phyloP scores from a whole-genome alignment of 2,329 filamentous ascomycete genomes.

The Thelonectria discophora region DNA sequence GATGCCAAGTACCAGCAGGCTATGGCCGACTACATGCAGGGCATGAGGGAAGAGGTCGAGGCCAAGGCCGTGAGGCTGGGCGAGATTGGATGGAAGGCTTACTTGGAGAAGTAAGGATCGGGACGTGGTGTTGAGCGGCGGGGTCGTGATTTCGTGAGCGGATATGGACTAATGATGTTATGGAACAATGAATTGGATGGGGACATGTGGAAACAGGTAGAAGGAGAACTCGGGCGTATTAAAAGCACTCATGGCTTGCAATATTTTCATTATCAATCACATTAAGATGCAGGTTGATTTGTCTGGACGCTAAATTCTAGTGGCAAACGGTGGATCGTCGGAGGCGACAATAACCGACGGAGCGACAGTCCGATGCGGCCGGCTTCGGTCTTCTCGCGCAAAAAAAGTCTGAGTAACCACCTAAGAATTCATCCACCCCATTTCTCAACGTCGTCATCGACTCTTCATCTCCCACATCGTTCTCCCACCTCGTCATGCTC shows the following conservation, averaged over 20 bases:
- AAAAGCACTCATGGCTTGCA: too few species aligned
- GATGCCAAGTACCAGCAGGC: slow-evolving; percentile 64
- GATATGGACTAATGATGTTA: too few species aligned
- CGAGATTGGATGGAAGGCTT: slow-evolving; percentile 12
- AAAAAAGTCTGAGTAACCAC: slow-evolving; percentile 3
- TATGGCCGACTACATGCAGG: slow-evolving; percentile 48
- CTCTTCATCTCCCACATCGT: slow-evolving; percentile 3
- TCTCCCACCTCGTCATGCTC: slow-evolving; percentile 22
- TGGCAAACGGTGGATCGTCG: slow-evolving; percentile 11
- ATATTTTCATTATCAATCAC: too few species aligned
- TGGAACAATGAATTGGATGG: neutral
- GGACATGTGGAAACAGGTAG: neutral
- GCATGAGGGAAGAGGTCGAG: slow-evolving; percentile 16
- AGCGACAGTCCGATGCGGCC: slow-evolving; percentile 33
- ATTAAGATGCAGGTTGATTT: too few species aligned
- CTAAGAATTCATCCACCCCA: slow-evolving; percentile 24
- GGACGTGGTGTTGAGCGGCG: too few species aligned
- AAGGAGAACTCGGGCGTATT: too few species aligned
- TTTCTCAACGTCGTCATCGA: slow-evolving; percentile 43
- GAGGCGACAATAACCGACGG: slow-evolving; percentile 42
- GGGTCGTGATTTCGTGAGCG: too few species aligned
- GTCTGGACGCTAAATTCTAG: neutral
- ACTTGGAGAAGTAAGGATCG: slow-evolving; percentile 12
- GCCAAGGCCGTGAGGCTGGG: slow-evolving; percentile 13
- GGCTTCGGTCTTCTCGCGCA: slow-evolving; percentile 31